Evolutionary conservation across 805 yeast species (phyloP), one percentile per base, ranked within the genome.

Genomic region (Pachysolen tannophilus): DNA sequence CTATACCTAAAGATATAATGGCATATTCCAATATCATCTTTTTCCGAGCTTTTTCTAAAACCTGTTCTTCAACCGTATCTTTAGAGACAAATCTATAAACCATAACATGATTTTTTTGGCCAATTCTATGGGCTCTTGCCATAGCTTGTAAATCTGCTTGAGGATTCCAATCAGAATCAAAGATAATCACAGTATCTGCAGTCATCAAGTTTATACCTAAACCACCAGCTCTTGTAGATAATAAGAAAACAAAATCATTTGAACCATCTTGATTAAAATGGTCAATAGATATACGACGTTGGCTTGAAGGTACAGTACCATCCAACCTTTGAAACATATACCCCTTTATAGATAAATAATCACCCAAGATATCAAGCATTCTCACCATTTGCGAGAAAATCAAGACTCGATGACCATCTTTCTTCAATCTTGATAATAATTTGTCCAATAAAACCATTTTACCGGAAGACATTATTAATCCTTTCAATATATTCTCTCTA

Each of bases 71-170:
- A 10, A 92, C 95, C 0, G 98, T 92, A 50, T 92, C 98, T 50
- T 92, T 92, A 39, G 95, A 82, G n/a, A 92, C 97, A 63, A 92
- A 84, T 53, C 99, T 69, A 55, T 92, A 92, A 13, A 92, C 97
- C 78, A 86, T 85, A 25, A 92, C 99, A 60, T 92, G 98, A 49
- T 85, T 87, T 60, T 88, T 92, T 58, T 92, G 99, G n/a, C 99
- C 99, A 55, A 92, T 92, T 67, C 99, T 79, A 62, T 92, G 99
- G 3, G 98, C 98, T 61, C 98, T 78, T 0, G 98, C 98, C 98
- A 92, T 92, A 1, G 98, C 98, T 61, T 92, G 98, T 50, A 92
- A 67, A 69, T 92, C 98, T 0, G 98, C 98, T 58, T 92, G 98
- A 0, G 98, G 98, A 54, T 92, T 92, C 98, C 98, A 92, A 63